Conservation (phyloP, 2,329 filamentous ascomycete genomes). For the Paecilomyces niveus region DNA sequence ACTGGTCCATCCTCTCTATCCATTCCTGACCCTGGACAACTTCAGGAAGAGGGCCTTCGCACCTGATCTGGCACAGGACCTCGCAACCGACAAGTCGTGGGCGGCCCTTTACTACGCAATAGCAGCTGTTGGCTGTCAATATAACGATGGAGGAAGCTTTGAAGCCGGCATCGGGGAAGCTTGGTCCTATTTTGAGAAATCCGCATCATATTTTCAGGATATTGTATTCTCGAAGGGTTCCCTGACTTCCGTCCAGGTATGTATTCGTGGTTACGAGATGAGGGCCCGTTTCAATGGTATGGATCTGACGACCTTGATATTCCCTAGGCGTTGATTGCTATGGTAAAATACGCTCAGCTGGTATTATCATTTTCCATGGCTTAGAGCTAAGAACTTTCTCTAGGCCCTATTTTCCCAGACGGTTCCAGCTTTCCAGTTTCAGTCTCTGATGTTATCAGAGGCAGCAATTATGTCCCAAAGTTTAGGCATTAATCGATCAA, state of each 20-base stretch:
- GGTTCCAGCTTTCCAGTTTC: slow-evolving; percentile 3
- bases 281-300: background rate
- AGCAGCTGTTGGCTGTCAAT: slow-evolving; percentile 32
- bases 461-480: slow-evolving; percentile 22
- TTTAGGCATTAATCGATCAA: slow-evolving; percentile 18
- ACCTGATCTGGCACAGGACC: slow-evolving; percentile 40
- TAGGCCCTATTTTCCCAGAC: slow-evolving; percentile 4
- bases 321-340: slow-evolving; percentile 2
- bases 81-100: slow-evolving; percentile 47
- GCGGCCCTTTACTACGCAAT: slow-evolving; percentile 30
- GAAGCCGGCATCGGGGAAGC: slow-evolving; percentile 30
- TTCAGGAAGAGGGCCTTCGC: slow-evolving; percentile 38
- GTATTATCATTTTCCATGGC: background rate
- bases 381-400: background rate
- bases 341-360: background rate
- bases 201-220: slow-evolving; percentile 5
- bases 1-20: slow-evolving; percentile 31
- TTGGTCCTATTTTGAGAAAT: slow-evolving; percentile 22
- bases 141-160: slow-evolving; percentile 27
- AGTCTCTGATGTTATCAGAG: slow-evolving; percentile 14
- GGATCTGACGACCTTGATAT: background rate
- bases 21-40: slow-evolving; percentile 29
- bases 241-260: slow-evolving; percentile 3
- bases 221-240: slow-evolving; percentile 1
- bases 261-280: background rate